phyloP scores from a whole-genome alignment of 2,329 filamentous ascomycete species.

The Pseudocercospora macadamiae region DNA sequence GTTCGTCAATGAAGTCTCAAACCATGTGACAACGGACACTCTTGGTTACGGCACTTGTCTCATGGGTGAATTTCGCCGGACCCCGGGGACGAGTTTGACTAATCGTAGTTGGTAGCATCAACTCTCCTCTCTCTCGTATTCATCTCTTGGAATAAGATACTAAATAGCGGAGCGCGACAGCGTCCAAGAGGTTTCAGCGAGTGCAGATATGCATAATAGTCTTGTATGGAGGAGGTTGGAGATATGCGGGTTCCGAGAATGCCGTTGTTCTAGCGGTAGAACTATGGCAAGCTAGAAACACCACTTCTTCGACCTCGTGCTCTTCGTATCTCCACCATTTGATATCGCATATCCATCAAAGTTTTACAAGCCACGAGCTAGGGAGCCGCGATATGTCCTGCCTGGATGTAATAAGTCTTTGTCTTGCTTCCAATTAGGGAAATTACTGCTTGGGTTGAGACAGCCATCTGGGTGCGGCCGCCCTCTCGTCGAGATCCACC shows the following conservation, averaged over 20 bases:
- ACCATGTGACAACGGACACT: neutral
- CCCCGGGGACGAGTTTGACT: neutral
- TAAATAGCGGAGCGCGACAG: neutral
- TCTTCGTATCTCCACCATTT: no score
- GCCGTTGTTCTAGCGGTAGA: neutral
- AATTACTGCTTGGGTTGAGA: no score
- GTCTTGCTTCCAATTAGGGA: no score
- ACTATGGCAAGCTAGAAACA: no score
- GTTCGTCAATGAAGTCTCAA: neutral
- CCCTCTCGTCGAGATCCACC: no score
- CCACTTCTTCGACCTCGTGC: no score
- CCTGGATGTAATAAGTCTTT: no score
- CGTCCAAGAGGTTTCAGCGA: neutral
- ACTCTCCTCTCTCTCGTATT: neutral
- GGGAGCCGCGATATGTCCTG: no score
- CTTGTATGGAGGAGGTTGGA: no score
- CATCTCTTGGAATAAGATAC: neutral
- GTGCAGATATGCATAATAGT: neutral
- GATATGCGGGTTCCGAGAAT: neutral
- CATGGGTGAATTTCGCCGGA: neutral
- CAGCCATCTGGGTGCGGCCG: no score
- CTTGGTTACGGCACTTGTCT: neutral
- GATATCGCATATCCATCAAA: no score
- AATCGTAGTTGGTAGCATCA: neutral
- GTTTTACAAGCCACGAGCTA: no score